Conservation (phyloP, 371 early-diverging fungal species). For the Gilbertella persicaria region DNA sequence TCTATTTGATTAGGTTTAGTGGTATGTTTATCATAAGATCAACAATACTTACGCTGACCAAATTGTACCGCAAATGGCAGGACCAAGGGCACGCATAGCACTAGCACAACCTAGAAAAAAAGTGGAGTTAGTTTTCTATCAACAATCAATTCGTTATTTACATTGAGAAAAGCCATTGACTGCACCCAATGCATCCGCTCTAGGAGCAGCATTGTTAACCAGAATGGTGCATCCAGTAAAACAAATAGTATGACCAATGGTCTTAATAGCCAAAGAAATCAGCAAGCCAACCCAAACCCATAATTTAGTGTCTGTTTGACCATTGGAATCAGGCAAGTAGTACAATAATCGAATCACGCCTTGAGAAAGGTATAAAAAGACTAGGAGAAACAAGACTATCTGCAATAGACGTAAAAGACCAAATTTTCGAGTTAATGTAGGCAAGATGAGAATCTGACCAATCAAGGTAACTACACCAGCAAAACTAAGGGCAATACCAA, state of each 20-base stretch:
- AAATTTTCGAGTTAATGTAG: slow-evolving; percentile 44
- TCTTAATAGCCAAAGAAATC: slow-evolving; percentile 29
- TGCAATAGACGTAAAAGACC: slow-evolving; percentile 57
- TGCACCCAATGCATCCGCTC: slow-evolving; percentile 34
- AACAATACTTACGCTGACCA: slow-evolving; percentile 39
- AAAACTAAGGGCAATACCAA: slow-evolving; percentile 63
- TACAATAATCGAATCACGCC: slow-evolving; percentile 38
- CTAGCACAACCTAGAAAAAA: slow-evolving; percentile 38
- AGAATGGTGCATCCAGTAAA: slow-evolving; percentile 40
- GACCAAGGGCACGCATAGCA: slow-evolving; percentile 44
- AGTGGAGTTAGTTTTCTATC: neutral
- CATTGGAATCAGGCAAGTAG: slow-evolving; percentile 30
- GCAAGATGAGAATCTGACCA: slow-evolving; percentile 63
- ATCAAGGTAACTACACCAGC: slow-evolving; percentile 55
- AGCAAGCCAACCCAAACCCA: slow-evolving; percentile 53
- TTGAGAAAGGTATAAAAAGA: slow-evolving; percentile 47
- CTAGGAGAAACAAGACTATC: slow-evolving; percentile 34
- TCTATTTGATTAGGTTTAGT: slow-evolving; percentile 6
- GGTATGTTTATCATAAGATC: neutral
- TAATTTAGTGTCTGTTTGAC: slow-evolving; percentile 30
- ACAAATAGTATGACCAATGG: slow-evolving; percentile 35
- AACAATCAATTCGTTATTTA: slow-evolving; percentile 9
- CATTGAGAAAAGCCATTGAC: slow-evolving; percentile 49
- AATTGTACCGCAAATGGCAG: slow-evolving; percentile 45
- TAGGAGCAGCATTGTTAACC: slow-evolving; percentile 37